Percentiles rank a stretch among this genome's conserved stretches.
Conservation (phyloP, 371 early-diverging fungal species). For the Choanephora cucurbitarum region DNA sequence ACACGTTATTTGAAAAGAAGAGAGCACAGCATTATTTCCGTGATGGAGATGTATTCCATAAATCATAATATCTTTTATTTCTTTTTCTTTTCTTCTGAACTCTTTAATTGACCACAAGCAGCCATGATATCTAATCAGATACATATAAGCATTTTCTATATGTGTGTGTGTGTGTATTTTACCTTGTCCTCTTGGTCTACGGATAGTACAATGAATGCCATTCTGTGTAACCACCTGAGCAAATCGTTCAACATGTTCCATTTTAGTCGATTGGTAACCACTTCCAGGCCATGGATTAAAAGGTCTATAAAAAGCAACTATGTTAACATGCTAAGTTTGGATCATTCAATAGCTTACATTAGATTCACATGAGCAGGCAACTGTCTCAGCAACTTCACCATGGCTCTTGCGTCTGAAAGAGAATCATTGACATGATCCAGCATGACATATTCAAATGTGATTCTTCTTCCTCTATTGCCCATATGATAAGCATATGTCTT, state of each 20-base stretch:
- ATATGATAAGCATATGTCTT: constrained; percentile 57
- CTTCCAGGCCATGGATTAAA: constrained; percentile 85
- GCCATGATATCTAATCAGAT: constrained; percentile 66
- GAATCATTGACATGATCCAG: constrained; percentile 82
- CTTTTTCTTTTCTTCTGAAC: constrained; percentile 24
- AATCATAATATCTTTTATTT: constrained; percentile 2
- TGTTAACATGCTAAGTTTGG: too few species aligned
- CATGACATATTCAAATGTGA: constrained; percentile 90
- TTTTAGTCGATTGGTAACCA: constrained; percentile 52
- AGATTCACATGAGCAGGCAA: constrained; percentile 85
- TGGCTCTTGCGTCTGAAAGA: constrained; percentile 63
- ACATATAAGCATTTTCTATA: not conserved
- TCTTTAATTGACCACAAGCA: constrained; percentile 75
- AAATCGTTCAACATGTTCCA: constrained; percentile 55
- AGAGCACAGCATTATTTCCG: constrained; percentile 80
- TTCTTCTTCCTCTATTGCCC: constrained; percentile 53
- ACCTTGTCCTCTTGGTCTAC: constrained; percentile 63
- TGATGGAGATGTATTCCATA: constrained; percentile 39
- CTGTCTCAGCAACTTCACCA: constrained; percentile 61
- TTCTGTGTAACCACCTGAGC: constrained; percentile 47
- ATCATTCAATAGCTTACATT: constrained; percentile 63
- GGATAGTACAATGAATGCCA: constrained; percentile 55
- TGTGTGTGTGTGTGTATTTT: constrained; percentile 10
- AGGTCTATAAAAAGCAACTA: constrained; percentile 42
- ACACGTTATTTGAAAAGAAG: constrained; percentile 67